Percentiles rank a stretch among this genome's conserved stretches.
Evolutionary conservation across 1,284 basidiomycete genomes (phyloP).

Genomic region (Golubevia pallescens): DNA sequence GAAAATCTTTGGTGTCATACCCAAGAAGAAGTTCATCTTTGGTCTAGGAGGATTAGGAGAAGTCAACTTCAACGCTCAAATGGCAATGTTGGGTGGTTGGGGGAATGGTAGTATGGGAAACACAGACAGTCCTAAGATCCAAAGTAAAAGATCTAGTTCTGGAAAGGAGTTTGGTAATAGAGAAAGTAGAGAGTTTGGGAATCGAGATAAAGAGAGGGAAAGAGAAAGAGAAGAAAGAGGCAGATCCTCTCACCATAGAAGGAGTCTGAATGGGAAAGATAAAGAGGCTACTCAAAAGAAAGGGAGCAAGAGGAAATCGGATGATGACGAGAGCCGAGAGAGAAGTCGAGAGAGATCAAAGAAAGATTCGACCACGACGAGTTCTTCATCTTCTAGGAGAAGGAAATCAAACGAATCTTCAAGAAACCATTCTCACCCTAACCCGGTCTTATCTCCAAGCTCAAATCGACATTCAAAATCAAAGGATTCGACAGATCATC

Average conservation of each 20-base stretch:
- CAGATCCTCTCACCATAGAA: slow-evolving; percentile 6
- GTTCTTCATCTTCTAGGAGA: background rate
- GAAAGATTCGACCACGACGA: too few species aligned
- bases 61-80: slow-evolving; percentile 51
- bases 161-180: slow-evolving; percentile 6
- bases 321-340: background rate
- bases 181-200: slow-evolving; percentile 4
- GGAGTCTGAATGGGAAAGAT: slow-evolving; percentile 4
- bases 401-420: background rate
- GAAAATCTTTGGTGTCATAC: slow-evolving; percentile 48
- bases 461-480: too few species aligned
- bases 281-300: slow-evolving; percentile 7
- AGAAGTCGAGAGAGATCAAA: background rate
- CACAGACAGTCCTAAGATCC: slow-evolving; percentile 18
- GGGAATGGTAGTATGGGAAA: slow-evolving; percentile 39
- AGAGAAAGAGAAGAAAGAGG: slow-evolving; percentile 6
- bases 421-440: background rate
- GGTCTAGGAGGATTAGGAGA: slow-evolving; percentile 39
- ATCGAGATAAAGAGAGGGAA: slow-evolving; percentile 7
- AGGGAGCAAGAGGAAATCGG: background rate
- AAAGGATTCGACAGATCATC: too few species aligned
- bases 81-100: slow-evolving; percentile 52
- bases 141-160: slow-evolving; percentile 9
- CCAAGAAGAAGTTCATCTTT: slow-evolving; percentile 38
- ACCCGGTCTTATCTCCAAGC: background rate